phyloP scores from a whole-genome alignment of 2,329 filamentous ascomycete species.

The Ascochyta pisi region DNA sequence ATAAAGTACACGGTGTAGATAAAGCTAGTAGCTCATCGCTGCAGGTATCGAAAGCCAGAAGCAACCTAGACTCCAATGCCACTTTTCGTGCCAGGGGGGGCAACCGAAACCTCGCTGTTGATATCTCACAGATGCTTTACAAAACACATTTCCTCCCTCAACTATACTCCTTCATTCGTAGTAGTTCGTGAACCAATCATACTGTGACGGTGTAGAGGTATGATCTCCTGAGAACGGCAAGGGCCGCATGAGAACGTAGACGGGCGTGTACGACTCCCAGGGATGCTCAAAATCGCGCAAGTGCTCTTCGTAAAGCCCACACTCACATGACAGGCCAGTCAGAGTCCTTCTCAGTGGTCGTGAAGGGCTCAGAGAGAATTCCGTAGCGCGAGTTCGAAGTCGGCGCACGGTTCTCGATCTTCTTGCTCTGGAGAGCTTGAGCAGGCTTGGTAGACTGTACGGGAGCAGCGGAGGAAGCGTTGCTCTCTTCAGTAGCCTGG shows the following conservation, averaged over 20 bases:
- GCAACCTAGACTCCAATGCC: slow-evolving; percentile 6
- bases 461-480: slow-evolving; percentile 25
- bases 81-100: slow-evolving; percentile 10
- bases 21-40: slow-evolving; percentile 6
- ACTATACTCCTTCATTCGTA: background rate
- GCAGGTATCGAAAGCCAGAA: slow-evolving; percentile 11
- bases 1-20: slow-evolving; percentile 13
- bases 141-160: slow-evolving; percentile 7
- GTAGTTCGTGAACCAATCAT: background rate
- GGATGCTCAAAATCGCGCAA: background rate
- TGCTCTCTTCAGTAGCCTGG: slow-evolving; percentile 52
- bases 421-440: slow-evolving; percentile 24
- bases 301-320: background rate
- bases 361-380: slow-evolving; percentile 37
- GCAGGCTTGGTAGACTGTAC: slow-evolving; percentile 34
- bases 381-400: slow-evolving; percentile 35
- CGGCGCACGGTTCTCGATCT: slow-evolving; percentile 38
- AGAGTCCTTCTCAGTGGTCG: slow-evolving; percentile 42
- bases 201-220: background rate
- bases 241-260: background rate
- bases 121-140: slow-evolving; percentile 21
- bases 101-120: slow-evolving; percentile 10
- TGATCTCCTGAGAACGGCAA: background rate
- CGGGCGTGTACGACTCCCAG: background rate
- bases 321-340: slow-evolving; percentile 51